Conservation (phyloP, 2,329 filamentous ascomycete genomes). For the Hortaea werneckii region DNA sequence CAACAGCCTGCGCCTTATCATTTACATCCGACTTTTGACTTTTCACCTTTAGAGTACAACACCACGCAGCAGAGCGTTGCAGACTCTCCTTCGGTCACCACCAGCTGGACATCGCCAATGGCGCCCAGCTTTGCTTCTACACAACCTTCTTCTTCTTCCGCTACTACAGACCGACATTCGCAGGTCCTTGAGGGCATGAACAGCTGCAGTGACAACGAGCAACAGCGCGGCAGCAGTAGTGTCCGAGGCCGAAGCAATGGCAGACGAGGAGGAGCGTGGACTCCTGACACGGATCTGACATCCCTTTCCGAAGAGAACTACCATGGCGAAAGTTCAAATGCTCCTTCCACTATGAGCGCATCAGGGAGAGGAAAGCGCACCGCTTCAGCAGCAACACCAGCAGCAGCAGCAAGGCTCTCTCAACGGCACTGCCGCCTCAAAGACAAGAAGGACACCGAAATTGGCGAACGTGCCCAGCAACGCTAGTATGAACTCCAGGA, state of each 20-base stretch:
- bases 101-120: conserved; percentile 16
- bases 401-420: no score
- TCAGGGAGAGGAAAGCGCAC: no score
- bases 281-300: conserved; percentile 3
- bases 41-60: conserved; percentile 5
- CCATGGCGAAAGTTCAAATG: not conserved
- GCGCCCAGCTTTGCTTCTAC: conserved; percentile 9
- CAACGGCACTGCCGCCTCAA: no score
- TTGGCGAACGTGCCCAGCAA: no score
- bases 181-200: conserved; percentile 4
- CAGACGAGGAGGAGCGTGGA: not conserved
- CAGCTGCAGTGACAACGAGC: conserved; percentile 1
- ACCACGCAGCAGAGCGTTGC: not conserved
- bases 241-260: no score
- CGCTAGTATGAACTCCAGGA: no score
- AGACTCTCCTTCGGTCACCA: conserved; percentile 10
- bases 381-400: no score
- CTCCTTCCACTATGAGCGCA: not conserved
- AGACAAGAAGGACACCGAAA: no score
- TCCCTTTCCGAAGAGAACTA: conserved; percentile 1
- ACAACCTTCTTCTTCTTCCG: not conserved
- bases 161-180: not conserved
- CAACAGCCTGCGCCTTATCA: not conserved
- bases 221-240: not conserved
- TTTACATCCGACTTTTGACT: conserved; percentile 5